Evolutionary conservation across 176 grass and related monocot genomes (phyloP), one percentile per base, ranked within the genome.

Genomic region (Luzula sylvatica): DNA sequence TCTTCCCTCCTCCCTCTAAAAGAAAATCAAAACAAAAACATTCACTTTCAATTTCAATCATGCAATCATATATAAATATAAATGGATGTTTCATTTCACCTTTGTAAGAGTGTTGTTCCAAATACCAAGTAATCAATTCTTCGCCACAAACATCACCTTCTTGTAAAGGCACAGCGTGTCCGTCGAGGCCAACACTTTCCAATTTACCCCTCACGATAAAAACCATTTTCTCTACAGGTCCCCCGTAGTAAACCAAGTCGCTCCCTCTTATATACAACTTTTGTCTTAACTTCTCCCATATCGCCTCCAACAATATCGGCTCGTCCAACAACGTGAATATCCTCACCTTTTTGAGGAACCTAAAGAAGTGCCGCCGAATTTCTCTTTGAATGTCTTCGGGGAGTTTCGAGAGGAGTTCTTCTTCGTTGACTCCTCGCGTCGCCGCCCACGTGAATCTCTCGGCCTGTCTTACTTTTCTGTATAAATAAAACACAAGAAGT

Each of bases 361-460:
- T 70, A 80, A 96, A 89, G 65, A 96, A 89, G 60, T 96, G 78
- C 0, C 77, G 85, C 0, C 81, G 92, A 73, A 96, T 82, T 39
- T 89, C 85, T 69, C 92, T 82, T 73, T 96, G 92, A 58, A 96
- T 86, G 52, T 96, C 92, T 83, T 96, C 92, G 27, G 92, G 92
- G 68, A 96, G 76, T 68, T 96, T 89, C 40, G 56, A 68, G 46
- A 96, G 51, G 56, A 96, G 72, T 43, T 96, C 63, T 49, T 89
- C 85, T 79, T 96, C 92, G 49, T 96, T 82, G 56, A 86, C 81
- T 45, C 92, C 92, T 70, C 71, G 92, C 48, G 92, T 96, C 45
- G 92, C 92, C 42, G 81, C 92, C 92, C 92, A 89, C 65, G 56
- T 89, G 72, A 89, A 89, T 70, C 92, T 85, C 72, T 96, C 92